Conservation (phyloP, 805 yeast genomes). For the Sporopachydermia quercuum region DNA sequence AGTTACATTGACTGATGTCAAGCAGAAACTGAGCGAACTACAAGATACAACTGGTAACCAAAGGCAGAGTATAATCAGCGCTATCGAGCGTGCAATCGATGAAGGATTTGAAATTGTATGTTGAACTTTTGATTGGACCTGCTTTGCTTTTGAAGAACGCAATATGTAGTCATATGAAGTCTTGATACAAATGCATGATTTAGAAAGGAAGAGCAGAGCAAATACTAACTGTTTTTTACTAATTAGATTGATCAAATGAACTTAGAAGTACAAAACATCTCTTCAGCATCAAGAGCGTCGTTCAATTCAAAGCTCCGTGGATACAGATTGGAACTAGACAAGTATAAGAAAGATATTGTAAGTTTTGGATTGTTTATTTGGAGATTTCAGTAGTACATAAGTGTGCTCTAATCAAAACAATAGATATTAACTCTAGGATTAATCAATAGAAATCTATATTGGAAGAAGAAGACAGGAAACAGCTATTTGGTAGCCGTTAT, state of each 20-base stretch:
- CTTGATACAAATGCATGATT: no score
- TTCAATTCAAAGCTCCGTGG: slow-evolving; percentile 67
- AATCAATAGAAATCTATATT: slow-evolving; percentile 32
- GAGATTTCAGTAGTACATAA: no score
- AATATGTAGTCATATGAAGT: no score
- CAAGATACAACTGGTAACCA: slow-evolving; percentile 27
- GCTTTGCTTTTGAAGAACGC: no score
- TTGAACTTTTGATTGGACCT: slow-evolving; percentile 2
- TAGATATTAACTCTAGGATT: no score
- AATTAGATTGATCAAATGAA: slow-evolving; percentile 66
- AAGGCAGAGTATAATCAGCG: slow-evolving; percentile 38
- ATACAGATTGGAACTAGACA: slow-evolving; percentile 43
- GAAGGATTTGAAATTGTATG: slow-evolving; percentile 57
- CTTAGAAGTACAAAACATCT: slow-evolving; percentile 70
- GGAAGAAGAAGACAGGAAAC: slow-evolving; percentile 60
- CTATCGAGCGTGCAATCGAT: slow-evolving; percentile 55
- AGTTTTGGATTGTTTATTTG: no score
- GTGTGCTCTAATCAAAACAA: no score
- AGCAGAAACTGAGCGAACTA: slow-evolving; percentile 44
- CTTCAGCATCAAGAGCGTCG: slow-evolving; percentile 56
- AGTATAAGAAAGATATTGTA: slow-evolving; percentile 29
- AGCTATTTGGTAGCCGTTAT: slow-evolving; percentile 44
- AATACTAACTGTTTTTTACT: no score
- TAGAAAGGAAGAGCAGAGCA: no score
- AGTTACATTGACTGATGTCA: slow-evolving; percentile 54